Base-by-base conservation (phyloP, 2,329 filamentous ascomycete species). In the Pestalotiopsis fici region DNA sequence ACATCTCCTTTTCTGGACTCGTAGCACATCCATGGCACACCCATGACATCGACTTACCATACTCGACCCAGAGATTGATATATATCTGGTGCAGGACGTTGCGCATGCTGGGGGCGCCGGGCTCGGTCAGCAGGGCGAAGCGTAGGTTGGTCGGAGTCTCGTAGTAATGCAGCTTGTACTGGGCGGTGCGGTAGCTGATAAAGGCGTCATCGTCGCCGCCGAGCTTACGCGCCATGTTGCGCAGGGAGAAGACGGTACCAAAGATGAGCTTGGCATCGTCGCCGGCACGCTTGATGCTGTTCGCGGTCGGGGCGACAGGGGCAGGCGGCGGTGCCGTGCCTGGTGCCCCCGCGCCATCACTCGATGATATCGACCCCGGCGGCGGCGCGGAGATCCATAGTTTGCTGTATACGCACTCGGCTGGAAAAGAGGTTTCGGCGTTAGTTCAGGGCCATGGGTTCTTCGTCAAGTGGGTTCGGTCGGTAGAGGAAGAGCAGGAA, bases 111-210 rank as follows among this genome's bases (percentile, higher is more conserved):
- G 92, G 88, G 67, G 93, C 93, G 72, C 90, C 92, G 47, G 93
- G 93, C 81, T 98, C 96, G 27, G 96, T 98, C 77, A 98, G 86
- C 91, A 99, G 93, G 77, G 98, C 94, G 77, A 98, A 97, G 77
- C 97, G 97, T 80, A 97, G 90, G 79, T 93, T 97, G 64, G 94
- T 96, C 1, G 95, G 94, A 13, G 96, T 98, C 85, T 99, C 96
- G 86, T 98, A 99, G 85, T 97, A 99, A 83, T 99, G 96, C 74
- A 99, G 88, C 83, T 98, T 98, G 86, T 99, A 99, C 81, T 97
- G 92, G 73, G 88, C 93, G 65, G 96, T 99, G 74, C 94, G 92
- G 82, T 93, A 99, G 73, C 91, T 94, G 74, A 99, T 92, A 80
- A 99, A 99, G 78, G 93, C 94, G 83, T 98, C 95, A 79, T 98